A percentile compares a stretch with the other conserved stretches of the same genome.
Evolutionary conservation across 2,329 filamentous ascomycete genomes (phyloP).

Genomic region (Pseudogymnoascus sp.): DNA sequence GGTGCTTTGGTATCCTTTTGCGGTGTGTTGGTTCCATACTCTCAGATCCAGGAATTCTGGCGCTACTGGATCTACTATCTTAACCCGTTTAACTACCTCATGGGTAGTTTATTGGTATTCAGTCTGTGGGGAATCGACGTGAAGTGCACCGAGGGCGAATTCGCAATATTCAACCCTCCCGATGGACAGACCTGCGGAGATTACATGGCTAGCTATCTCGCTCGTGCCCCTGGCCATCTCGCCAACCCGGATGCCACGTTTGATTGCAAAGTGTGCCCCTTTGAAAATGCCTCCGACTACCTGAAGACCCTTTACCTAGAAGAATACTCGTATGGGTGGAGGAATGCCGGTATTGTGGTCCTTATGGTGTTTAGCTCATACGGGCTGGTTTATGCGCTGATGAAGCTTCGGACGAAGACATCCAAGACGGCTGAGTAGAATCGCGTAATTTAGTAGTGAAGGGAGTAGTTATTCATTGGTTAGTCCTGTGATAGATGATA

Average conservation of each 20-base stretch:
- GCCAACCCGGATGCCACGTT: conserved; percentile 49
- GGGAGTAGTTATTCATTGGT: neutral
- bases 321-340: conserved; percentile 57
- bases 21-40: conserved; percentile 63
- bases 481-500: conserved; percentile 51
- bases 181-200: conserved; percentile 45
- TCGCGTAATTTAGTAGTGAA: neutral
- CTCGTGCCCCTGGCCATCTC: conserved; percentile 38
- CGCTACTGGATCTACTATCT: conserved; percentile 44
- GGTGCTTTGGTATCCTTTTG: conserved; percentile 63
- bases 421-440: conserved; percentile 33
- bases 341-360: conserved; percentile 46
- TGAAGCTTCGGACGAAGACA: conserved; percentile 41
- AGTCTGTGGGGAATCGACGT: conserved; percentile 39
- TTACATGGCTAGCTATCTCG: conserved; percentile 47
- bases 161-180: conserved; percentile 34
- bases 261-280: conserved; percentile 54
- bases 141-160: conserved; percentile 39
- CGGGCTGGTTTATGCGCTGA: conserved; percentile 37
- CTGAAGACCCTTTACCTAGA: conserved; percentile 49
- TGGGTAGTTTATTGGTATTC: conserved; percentile 47
- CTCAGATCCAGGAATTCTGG: conserved; percentile 57
- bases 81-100: conserved; percentile 54
- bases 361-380: conserved; percentile 37
- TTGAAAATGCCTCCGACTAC: conserved; percentile 49